These are phyloP conservation scores for Saxispiralis lemnorum DNA, from an alignment of 495 filamentous ascomycete species.

Conservation along the genomic window DNA sequence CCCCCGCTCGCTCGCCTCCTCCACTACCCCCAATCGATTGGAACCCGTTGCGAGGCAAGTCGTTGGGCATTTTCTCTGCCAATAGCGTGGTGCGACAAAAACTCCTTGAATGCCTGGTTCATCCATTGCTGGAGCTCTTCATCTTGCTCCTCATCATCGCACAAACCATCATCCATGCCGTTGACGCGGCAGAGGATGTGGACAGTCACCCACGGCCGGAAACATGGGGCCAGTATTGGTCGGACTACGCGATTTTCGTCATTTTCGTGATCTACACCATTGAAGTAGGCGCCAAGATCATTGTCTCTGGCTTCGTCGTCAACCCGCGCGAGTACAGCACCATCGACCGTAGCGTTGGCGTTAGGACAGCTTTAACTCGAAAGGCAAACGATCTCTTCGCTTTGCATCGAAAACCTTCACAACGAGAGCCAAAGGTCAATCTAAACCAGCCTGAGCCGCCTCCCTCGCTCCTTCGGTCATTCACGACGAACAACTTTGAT, in stretches of 20 bases:
- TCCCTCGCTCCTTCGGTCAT: slow-evolving; percentile 61
- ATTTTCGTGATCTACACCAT: slow-evolving; percentile 86
- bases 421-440: slow-evolving; percentile 21
- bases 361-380: slow-evolving; percentile 53
- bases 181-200: slow-evolving; percentile 59
- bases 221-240: slow-evolving; percentile 47
- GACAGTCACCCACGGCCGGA: slow-evolving; percentile 32
- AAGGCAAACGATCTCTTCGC: slow-evolving; percentile 63
- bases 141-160: slow-evolving; percentile 76
- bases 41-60: slow-evolving; percentile 77
- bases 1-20: too few relatives aligned
- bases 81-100: slow-evolving; percentile 54
- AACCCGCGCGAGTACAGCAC: slow-evolving; percentile 78
- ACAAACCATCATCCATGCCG: slow-evolving; percentile 69
- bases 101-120: slow-evolving; percentile 76
- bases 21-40: slow-evolving; percentile 6
- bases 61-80: slow-evolving; percentile 67
- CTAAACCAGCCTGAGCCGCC: slow-evolving; percentile 1
- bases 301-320: slow-evolving; percentile 82
- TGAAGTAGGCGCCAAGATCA: slow-evolving; percentile 60
- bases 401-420: slow-evolving; percentile 54
- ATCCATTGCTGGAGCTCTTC: slow-evolving; percentile 66
- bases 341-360: slow-evolving; percentile 49
- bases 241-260: slow-evolving; percentile 63
- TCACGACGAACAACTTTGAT: slow-evolving; percentile 49